Evolutionary conservation across 495 filamentous ascomycete genomes (phyloP), one percentile per base, ranked within the genome.

Genomic region (Saxispiralis lemnorum): DNA sequence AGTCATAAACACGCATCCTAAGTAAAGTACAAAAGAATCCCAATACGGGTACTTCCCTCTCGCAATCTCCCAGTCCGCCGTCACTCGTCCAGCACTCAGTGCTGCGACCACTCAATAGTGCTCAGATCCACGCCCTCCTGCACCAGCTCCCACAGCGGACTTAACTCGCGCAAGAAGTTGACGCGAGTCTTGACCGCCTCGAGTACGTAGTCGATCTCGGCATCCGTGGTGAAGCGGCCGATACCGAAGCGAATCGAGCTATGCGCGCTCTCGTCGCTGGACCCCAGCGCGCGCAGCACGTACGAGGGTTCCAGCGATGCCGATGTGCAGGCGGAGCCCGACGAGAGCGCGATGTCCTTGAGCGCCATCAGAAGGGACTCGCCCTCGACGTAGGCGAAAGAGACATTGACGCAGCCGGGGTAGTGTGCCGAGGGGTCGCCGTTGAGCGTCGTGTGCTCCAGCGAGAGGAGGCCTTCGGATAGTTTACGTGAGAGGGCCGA

Each of bases 221-320:
- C 67, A 56, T 95, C 88, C 0, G 88, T 88, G 5, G 92, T 96
- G 63, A 96, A 97, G 24, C 89, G 78, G 9, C 89, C 89, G 58
- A 97, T 97, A 36, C 89, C 89, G 50, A 97, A 97, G 31, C 89
- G 75, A 56, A 97, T 96, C 66, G 83, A 93, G 60, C 83, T 93
- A 65, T 97, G 89, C 20, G 89, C 89, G 57, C 77, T 94, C 68
- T 96, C 89, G 55, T 97, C 89, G 52, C 84, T 93, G 67, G 77
- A 93, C 15, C 89, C 89, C 31, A 97, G 67, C 11, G 89, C 89
- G 35, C 92, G 76, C 17, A 97, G 69, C 21, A 97, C 89, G 58
- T 97, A 97, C 60, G 81, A 88, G 15, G 89, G 89, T 62, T 97
- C 89, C 30, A 97, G 63, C 19, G 92, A 96, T 1, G 92, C 88